Evolutionary conservation across 2,329 filamentous ascomycete genomes (phyloP).

Genomic region (Sarocladium brachiariae): DNA sequence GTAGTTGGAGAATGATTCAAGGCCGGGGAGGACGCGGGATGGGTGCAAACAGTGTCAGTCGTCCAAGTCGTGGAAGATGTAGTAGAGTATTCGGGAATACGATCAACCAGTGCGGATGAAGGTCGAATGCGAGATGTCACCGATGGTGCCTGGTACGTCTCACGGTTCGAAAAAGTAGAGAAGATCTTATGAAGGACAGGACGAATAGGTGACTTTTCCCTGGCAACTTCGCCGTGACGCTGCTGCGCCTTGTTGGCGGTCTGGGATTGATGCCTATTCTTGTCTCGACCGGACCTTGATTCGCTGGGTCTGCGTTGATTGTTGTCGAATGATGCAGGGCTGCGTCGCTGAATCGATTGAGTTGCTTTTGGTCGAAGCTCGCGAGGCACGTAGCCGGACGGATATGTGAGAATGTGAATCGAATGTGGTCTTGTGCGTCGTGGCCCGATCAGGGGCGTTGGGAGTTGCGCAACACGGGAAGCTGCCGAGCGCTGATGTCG

Average conservation of each 20-base stretch:
- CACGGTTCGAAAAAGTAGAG: constrained; percentile 10
- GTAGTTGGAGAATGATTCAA: constrained; percentile 8
- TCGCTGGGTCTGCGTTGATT: constrained; percentile 11
- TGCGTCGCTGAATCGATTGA: background rate
- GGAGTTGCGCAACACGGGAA: constrained; percentile 19
- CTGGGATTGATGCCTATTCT: background rate
- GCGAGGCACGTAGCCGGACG: constrained; percentile 36
- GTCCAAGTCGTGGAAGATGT: background rate
- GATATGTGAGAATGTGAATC: constrained; percentile 36
- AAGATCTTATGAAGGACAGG: constrained; percentile 14
- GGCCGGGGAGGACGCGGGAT: constrained; percentile 7
- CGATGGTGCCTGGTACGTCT: background rate
- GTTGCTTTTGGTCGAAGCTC: constrained; percentile 29
- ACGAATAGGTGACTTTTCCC: constrained; percentile 8
- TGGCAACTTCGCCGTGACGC: background rate
- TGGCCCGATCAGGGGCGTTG: constrained; percentile 31
- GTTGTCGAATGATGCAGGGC: background rate
- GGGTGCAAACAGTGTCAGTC: constrained; percentile 3
- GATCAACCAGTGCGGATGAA: constrained; percentile 18
- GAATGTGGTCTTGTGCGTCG: constrained; percentile 32
- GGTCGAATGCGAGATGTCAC: background rate
- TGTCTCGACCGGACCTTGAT: constrained; percentile 9
- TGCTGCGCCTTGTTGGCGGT: constrained; percentile 1
- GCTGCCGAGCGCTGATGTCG: constrained; percentile 10
- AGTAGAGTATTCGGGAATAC: constrained; percentile 7